Conservation (phyloP, 2,329 filamentous ascomycete species). For the Trichophyton schoenleinii region DNA sequence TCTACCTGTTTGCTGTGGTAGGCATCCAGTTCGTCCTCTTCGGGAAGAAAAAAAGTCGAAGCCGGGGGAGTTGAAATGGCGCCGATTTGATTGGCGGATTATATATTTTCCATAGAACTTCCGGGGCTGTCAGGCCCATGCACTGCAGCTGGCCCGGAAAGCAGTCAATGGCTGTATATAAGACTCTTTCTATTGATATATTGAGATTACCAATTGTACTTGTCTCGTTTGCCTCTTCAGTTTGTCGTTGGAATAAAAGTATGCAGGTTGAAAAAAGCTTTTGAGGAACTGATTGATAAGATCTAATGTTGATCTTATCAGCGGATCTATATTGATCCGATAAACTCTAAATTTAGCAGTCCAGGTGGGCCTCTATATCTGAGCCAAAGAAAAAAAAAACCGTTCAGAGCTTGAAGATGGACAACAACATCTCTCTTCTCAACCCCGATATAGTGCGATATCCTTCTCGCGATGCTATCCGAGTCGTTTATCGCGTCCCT, state of each 20-base stretch:
- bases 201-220: neutral
- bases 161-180: neutral
- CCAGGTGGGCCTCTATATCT: neutral
- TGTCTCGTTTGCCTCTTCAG: neutral
- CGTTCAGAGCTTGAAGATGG: neutral
- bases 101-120: neutral
- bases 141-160: neutral
- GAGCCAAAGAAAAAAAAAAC: neutral
- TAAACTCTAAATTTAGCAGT: neutral
- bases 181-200: neutral
- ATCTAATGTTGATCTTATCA: conserved; percentile 1
- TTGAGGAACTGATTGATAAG: conserved; percentile 4
- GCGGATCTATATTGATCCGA: neutral
- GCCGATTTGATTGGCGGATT: neutral
- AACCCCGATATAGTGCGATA: neutral
- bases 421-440: neutral
- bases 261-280: neutral
- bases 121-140: neutral
- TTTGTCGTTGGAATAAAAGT: neutral
- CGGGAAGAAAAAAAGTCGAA: neutral
- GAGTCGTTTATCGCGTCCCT: conserved; percentile 38
- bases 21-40: neutral
- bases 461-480: conserved; percentile 32
- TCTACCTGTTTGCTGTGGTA: neutral
- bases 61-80: neutral